Conservation (phyloP, 345 rosid genomes). For the Rhodomyrtus tomentosa region DNA sequence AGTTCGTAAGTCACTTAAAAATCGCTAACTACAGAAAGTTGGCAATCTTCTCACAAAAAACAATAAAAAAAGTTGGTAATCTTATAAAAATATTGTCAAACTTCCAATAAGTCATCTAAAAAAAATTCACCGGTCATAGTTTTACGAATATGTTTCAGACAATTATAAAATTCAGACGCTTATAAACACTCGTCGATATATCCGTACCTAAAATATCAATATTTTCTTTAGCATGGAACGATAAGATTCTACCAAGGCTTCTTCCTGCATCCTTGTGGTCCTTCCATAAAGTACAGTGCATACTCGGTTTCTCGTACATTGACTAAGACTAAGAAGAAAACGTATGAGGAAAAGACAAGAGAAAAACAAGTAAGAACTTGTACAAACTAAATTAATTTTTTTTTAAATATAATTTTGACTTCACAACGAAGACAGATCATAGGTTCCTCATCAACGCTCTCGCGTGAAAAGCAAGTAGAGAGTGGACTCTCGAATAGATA, state of each 20-base stretch:
- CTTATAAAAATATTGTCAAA: neutral
- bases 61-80: neutral
- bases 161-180: neutral
- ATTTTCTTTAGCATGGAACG: neutral
- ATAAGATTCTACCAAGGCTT: neutral
- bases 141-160: neutral
- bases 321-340: neutral
- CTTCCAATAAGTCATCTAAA: neutral
- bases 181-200: neutral
- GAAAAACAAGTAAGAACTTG: neutral
- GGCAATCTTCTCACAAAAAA: too few relatives aligned
- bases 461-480: neutral
- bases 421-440: neutral
- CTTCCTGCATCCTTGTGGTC: neutral
- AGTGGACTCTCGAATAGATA: neutral
- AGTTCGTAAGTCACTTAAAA: neutral
- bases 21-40: neutral
- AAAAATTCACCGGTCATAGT: neutral
- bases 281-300: neutral
- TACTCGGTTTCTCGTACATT: neutral
- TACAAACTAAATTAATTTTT: too few relatives aligned
- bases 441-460: too few relatives aligned
- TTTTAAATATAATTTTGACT: too few relatives aligned
- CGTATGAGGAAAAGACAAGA: neutral
- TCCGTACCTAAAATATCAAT: neutral